Base-by-base conservation (phyloP, 768 basidiomycete species). In the Cubamyces lactineus region DNA sequence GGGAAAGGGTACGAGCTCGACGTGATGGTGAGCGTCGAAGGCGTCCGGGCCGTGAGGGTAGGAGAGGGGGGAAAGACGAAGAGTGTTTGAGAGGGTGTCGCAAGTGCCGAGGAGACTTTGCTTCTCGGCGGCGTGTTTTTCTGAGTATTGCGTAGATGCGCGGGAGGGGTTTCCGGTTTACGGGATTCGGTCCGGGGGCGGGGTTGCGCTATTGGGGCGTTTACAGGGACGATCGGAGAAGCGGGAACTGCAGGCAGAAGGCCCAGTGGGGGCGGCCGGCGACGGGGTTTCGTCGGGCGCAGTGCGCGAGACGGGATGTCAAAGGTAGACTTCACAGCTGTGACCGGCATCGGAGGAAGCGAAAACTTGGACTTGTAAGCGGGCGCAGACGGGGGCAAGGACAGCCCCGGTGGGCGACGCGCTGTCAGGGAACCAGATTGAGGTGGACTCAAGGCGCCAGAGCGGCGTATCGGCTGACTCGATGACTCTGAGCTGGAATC, bases 1-100 rank as follows among this genome's bases (percentile, higher is more conserved):
- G 86, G 87, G 72, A 88, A 87, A 5, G 86, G 76, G 78, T 61
- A 84, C 62, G 84, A 64, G 66, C 79, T 88, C 62, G 90, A 89
- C 47, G 85, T 91, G 57, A 94, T 77, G 40, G 88, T 92, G 85
- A 93, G 87, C 39, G 91, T 89, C 49, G 91, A 89, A 26, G 92
- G 90, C 53, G 88, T 91, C 41, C 76, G 82, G 47, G 85, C 63
- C 68, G 79, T 80, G 50, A 70, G 67, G 28, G 73, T 80, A 74
- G 84, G 91, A 5, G 91, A 93, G 34, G 92, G 91, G 1, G 92
- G 92, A 70, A 94, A 94, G 40, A 94, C 87, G 67, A 94, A 93
- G 48, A 94, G 79, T 0, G 92, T 94, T 71, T 94, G 92, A 1
- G 91, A 91, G 34, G 89, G 88, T 38, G 87, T 82, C 48, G 79